Conservation (phyloP, 108 stramenopile species). For the Seminavis robusta region DNA sequence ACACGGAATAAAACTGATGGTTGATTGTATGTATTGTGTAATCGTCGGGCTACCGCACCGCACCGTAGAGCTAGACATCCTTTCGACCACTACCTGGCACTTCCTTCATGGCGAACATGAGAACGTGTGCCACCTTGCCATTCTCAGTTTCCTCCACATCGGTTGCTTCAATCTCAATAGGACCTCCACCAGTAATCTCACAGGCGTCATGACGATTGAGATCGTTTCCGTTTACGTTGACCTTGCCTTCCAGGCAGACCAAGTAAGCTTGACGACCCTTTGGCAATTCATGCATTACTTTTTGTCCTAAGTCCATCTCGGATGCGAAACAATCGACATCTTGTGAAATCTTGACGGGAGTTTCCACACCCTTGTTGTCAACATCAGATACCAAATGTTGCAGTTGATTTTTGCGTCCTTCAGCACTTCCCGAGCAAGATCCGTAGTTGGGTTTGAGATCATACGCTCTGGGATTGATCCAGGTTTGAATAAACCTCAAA, state of each 20-base stretch:
- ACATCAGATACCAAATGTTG: conserved; percentile 61
- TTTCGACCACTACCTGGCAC: conserved; percentile 30
- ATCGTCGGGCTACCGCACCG: too few relatives aligned
- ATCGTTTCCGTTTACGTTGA: conserved; percentile 38
- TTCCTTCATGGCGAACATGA: conserved; percentile 49
- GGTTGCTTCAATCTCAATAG: conserved; percentile 30
- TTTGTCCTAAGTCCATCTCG: conserved; percentile 48
- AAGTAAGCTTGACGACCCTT: conserved; percentile 66
- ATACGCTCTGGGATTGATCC: conserved; percentile 54
- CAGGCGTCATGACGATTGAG: conserved; percentile 51
- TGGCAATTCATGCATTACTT: conserved; percentile 18
- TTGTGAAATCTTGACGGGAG: conserved; percentile 65
- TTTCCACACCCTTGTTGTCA: conserved; percentile 1
- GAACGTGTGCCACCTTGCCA: conserved; percentile 44
- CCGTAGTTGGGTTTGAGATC: conserved; percentile 71
- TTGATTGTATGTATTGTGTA: too few relatives aligned
- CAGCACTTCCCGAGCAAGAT: conserved; percentile 17
- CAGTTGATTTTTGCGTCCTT: conserved; percentile 34
- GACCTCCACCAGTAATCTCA: conserved; percentile 32
- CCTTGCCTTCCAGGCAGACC: conserved; percentile 67
- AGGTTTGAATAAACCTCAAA: conserved; percentile 81
- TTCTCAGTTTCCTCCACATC: conserved; percentile 33
- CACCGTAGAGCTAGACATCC: conserved; percentile 10
- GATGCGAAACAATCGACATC: conserved; percentile 64
- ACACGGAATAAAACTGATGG: too few relatives aligned